phyloP scores from a whole-genome alignment of 2,329 filamentous ascomycete species.

The Thelonectria blattea region DNA sequence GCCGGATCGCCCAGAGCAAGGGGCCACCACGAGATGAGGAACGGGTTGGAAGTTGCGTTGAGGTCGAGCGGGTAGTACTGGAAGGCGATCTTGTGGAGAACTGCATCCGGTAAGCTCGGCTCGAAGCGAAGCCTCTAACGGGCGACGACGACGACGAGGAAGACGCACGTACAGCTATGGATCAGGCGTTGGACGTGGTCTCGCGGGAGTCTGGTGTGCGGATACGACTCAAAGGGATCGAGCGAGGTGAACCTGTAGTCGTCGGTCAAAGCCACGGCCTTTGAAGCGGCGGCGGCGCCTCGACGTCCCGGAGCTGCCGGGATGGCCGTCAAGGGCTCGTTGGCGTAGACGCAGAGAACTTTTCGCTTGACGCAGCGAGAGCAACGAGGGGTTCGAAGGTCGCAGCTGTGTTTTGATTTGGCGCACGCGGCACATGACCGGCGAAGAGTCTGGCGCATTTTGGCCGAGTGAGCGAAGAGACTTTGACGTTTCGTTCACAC shows the following conservation, averaged over 20 bases:
- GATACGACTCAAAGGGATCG: constrained; percentile 64
- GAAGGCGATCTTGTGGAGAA: constrained; percentile 63
- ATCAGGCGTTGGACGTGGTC: constrained; percentile 61
- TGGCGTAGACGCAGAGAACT: constrained; percentile 57
- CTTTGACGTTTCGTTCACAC: not conserved
- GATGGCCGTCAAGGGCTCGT: constrained; percentile 52
- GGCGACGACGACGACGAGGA: not conserved
- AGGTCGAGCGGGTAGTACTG: constrained; percentile 65
- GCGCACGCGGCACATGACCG: constrained; percentile 63
- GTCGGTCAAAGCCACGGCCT: not conserved
- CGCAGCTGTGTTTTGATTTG: constrained; percentile 61
- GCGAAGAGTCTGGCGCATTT: constrained; percentile 62
- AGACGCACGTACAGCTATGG: constrained; percentile 53
- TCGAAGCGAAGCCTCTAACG: too few species aligned
- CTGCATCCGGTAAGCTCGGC: constrained; percentile 41
- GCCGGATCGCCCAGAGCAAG: constrained; percentile 61
- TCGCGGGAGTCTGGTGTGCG: constrained; percentile 57
- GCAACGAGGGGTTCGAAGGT: constrained; percentile 59
- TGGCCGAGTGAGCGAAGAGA: not conserved
- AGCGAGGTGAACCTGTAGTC: constrained; percentile 40
- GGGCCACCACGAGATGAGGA: constrained; percentile 66
- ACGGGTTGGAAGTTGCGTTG: constrained; percentile 59
- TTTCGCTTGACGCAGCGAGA: constrained; percentile 60
- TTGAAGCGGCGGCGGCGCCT: not conserved
- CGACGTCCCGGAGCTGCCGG: constrained; percentile 8